Base-by-base conservation (phyloP, 257 asterid genomes). In the Primulina huaijiensis region DNA sequence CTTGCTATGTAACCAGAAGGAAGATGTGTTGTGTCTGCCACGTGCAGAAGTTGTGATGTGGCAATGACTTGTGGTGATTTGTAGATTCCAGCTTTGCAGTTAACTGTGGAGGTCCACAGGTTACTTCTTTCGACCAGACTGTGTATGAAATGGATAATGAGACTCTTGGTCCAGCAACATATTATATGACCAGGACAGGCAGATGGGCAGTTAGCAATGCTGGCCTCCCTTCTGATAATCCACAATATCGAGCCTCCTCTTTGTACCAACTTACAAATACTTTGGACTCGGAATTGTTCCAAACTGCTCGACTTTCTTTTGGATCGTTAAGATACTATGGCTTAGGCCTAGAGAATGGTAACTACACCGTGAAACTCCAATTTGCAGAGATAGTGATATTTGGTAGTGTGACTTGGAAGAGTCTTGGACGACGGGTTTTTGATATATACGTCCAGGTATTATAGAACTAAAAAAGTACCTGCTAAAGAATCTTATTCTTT, bases 201-300 rank as follows among this genome's bases (percentile, higher is more conserved):
- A 83, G 90, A 86, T 92, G 96, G 96, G 93, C 87, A 65, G 89
- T 92, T 62, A 92, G 96, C 70, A 92, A 92, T 83, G 85, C 67
- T 62, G 98, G 98, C 62, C 73, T 83, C 64, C 83, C 87, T 71
- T 37, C 87, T 60, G 90, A 70, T 50, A 74, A 40, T 74, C 86
- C 89, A 29, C 31, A 57, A 68, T 89, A 79, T 75, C 71, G 5
- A 65, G 56, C 52, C 30, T 20, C 9, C 70, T 62, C 78, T 53
- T 11, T 68, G 4, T 67, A 85, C 14, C 79, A 72, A 53, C 74
- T 83, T 74, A 76, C 85, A 56, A 83, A 82, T 69, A 83, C 95
- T 61, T 63, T 76, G 75, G 90, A 89, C 77, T 64, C 90, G 0
- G 89, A 82, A 77, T 46, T 92, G 69, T 85, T 82, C 82, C 92